Evolutionary conservation across 495 filamentous ascomycete species (phyloP), one percentile per base, ranked within the genome.

Genomic region (Penicillium samsonianum): DNA sequence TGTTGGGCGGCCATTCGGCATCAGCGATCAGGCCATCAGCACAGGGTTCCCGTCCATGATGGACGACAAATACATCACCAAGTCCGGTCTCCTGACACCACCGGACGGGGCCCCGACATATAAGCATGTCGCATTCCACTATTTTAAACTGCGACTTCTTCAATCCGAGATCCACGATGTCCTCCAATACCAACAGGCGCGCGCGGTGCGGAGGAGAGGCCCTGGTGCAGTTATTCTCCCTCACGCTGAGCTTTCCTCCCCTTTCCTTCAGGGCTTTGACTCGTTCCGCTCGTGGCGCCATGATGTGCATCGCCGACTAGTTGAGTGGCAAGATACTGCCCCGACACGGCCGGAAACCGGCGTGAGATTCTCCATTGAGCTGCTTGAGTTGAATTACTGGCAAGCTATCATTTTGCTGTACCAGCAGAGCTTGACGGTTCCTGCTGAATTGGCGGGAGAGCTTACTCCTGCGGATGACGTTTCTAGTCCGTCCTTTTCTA

Each of bases 331-430:
- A 58, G 85, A 88, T 44, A 82, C 85, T 38, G 87, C 91, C 3
- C 93, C 93, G 1, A 85, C 78, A 2, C 87, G 86, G 58, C 68
- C 82, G 20, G 86, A 95, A 28, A 95, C 88, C 0, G 92, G 92
- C 9, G 93, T 98, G 22, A 82, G 83, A 8, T 97, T 98, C 70
- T 88, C 87, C 5, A 84, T 88, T 9, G 85, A 95, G 47, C 92
- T 97, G 60, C 76, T 97, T 6, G 90, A 96, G 58, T 73, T 98
- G 47, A 98, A 98, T 67, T 98, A 97, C 68, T 98, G 92, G 91
- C 93, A 98, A 70, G 90, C 91, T n/a, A 84, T 97, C 52, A 95
- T 98, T 60, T 90, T 96, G 90, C 82, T 98, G 4, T 98, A 97
- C 70, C 81, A 92, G 53, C 93, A 96, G 64, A 93, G 90, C 65